A percentile compares a stretch with the other conserved stretches of the same genome.
These are phyloP conservation scores for Nemania sp. DNA, from an alignment of 2,329 filamentous ascomycete species.

Conservation along the genomic window DNA sequence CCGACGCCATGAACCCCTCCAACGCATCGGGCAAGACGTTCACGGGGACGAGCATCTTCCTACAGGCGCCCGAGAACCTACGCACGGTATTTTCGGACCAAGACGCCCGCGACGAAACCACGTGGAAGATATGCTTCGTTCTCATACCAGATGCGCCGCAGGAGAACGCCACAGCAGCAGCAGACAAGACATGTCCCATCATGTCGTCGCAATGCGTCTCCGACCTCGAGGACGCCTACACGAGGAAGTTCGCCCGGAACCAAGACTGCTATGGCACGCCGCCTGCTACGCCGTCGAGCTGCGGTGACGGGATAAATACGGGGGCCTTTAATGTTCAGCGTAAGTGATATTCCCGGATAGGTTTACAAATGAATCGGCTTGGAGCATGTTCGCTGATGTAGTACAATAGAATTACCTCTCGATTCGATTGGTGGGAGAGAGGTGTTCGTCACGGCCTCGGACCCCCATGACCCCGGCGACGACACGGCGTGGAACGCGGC, in stretches of 20 bases:
- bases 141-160: slow-evolving; percentile 32
- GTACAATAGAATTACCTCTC: slow-evolving; percentile 31
- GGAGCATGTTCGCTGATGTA: not conserved
- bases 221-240: slow-evolving; percentile 36
- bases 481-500: slow-evolving; percentile 26
- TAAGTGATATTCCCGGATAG: slow-evolving; percentile 13
- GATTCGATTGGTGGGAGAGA: slow-evolving; percentile 33
- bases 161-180: slow-evolving; percentile 21
- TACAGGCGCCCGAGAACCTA: slow-evolving; percentile 29
- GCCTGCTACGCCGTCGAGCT: slow-evolving; percentile 35
- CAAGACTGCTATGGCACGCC: slow-evolving; percentile 36
- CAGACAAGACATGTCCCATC: slow-evolving; percentile 28
- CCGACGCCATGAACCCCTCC: slow-evolving; percentile 30
- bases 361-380: too few species aligned
- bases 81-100: slow-evolving; percentile 22
- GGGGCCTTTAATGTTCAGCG: slow-evolving; percentile 33
- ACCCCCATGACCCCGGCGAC: slow-evolving; percentile 29
- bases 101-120: slow-evolving; percentile 31
- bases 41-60: slow-evolving; percentile 38
- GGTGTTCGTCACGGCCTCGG: slow-evolving; percentile 36
- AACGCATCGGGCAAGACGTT: slow-evolving; percentile 31
- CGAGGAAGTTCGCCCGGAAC: slow-evolving; percentile 31
- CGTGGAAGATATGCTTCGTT: slow-evolving; percentile 39
- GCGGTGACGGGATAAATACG: slow-evolving; percentile 30
- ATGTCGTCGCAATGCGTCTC: slow-evolving; percentile 33